phyloP scores from a whole-genome alignment of 441 rosid species.

The Erodium trifolium region DNA sequence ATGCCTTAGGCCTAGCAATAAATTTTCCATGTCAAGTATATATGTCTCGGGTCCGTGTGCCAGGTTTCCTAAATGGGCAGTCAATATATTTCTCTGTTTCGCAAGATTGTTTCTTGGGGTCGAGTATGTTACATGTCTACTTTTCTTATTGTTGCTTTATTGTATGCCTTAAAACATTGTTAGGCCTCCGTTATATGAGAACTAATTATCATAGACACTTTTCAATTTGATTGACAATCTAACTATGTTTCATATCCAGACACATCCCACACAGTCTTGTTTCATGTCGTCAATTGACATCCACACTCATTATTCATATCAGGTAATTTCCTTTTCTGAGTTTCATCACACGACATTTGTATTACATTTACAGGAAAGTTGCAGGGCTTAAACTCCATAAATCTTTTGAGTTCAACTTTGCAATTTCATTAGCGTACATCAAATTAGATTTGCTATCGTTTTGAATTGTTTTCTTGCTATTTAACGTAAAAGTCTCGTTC shows the following conservation, averaged over 20 bases:
- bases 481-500: constrained; percentile 5
- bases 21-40: too few relatives aligned
- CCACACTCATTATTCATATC: constrained; percentile 95
- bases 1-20: too few relatives aligned
- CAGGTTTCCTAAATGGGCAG: too few relatives aligned
- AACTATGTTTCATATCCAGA: constrained; percentile 42
- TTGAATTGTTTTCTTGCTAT: background rate
- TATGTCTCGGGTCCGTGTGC: too few relatives aligned
- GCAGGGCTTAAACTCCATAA: too few relatives aligned
- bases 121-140: background rate
- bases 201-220: background rate
- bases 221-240: constrained; percentile 8
- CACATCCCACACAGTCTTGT: constrained; percentile 97
- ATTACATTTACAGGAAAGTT: too few relatives aligned
- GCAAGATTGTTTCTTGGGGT: background rate
- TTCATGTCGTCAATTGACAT: constrained; percentile 97
- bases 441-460: background rate
- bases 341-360: too few relatives aligned
- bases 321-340: constrained; percentile 36
- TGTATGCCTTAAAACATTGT: background rate
- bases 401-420: background rate
- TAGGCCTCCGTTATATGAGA: background rate
- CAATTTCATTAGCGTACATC: background rate
- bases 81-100: too few relatives aligned
- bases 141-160: background rate